Percentiles rank a stretch among this genome's conserved stretches.
phyloP scores from a whole-genome alignment of 768 basidiomycete genomes.

The Tulasnella sp. region DNA sequence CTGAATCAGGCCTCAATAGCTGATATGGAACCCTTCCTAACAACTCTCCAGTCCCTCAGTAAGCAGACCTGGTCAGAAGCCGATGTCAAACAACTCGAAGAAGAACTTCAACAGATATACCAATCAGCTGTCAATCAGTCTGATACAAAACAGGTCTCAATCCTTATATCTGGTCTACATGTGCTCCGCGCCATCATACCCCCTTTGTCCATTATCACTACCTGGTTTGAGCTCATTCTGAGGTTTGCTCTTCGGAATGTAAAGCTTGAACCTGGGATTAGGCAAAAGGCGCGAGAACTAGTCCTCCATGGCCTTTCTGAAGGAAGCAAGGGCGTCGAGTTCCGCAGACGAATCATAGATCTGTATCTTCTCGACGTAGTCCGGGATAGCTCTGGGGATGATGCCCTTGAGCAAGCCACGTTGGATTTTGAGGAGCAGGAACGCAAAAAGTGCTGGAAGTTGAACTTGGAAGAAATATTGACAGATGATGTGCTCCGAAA shows the following conservation, averaged over 20 bases:
- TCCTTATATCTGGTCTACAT: constrained; percentile 52
- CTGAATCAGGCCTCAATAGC: no score
- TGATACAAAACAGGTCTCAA: constrained; percentile 45
- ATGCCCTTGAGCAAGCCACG: constrained; percentile 61
- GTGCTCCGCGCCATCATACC: constrained; percentile 50
- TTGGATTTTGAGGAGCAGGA: constrained; percentile 50
- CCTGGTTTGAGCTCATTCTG: constrained; percentile 71
- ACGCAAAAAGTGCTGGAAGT: constrained; percentile 54
- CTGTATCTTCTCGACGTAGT: constrained; percentile 65
- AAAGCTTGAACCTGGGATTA: constrained; percentile 42
- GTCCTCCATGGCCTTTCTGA: constrained; percentile 47
- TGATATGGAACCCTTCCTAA: no score
- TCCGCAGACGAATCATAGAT: constrained; percentile 56
- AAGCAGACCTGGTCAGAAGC: no score
- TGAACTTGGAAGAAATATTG: constrained; percentile 63
- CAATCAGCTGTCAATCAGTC: constrained; percentile 52
- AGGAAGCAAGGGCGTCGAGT: constrained; percentile 42
- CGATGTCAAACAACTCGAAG: constrained; percentile 40
- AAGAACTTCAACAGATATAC: constrained; percentile 52
- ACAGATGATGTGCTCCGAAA: constrained; percentile 47
- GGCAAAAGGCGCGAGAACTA: constrained; percentile 58
- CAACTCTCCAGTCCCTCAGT: no score
- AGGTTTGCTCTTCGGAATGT: constrained; percentile 68
- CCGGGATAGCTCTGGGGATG: constrained; percentile 59
- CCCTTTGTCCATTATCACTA: constrained; percentile 52